Evolutionary conservation across 176 grass and related monocot genomes (phyloP).

Genomic region (Metroxylon sagu): DNA sequence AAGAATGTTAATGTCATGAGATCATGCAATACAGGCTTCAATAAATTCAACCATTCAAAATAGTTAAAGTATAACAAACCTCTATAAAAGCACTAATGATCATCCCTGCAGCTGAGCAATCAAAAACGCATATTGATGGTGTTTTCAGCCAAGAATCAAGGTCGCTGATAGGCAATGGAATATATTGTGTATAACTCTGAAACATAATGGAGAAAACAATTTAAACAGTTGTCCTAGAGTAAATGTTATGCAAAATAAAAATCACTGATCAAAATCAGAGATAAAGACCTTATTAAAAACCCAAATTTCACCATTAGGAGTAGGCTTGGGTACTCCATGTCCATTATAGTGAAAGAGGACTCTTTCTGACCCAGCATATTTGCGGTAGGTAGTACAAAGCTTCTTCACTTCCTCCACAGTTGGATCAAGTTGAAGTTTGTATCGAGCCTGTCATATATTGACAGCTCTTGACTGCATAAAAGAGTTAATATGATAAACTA

Average conservation of each 20-base stretch:
- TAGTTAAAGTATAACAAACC: conserved; percentile 34
- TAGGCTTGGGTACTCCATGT: conserved; percentile 93
- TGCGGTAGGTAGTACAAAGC: conserved; percentile 85
- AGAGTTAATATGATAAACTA: conserved; percentile 1
- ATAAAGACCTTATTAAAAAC: conserved; percentile 88
- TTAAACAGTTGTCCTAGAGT: background rate
- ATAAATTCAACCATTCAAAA: background rate
- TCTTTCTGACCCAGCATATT: conserved; percentile 95
- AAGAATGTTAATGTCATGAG: too few species aligned
- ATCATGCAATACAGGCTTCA: too few species aligned
- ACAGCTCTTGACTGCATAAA: conserved; percentile 6
- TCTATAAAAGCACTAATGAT: conserved; percentile 84
- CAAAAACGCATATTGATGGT: conserved; percentile 97
- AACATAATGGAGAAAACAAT: conserved; percentile 14
- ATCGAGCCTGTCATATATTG: conserved; percentile 39
- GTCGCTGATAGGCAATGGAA: conserved; percentile 83
- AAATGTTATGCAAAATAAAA: conserved; percentile 5
- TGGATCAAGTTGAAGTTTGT: conserved; percentile 91
- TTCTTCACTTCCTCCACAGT: conserved; percentile 97
- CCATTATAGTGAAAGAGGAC: conserved; percentile 99
- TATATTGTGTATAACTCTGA: conserved; percentile 98
- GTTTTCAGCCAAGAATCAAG: conserved; percentile 94
- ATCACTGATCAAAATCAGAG: background rate
- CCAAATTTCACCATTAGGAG: conserved; percentile 95
- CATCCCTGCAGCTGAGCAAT: conserved; percentile 84